Evolutionary conservation across 2,329 filamentous ascomycete genomes (phyloP), one percentile per base, ranked within the genome.

Genomic region (Biscogniauxia sp.): DNA sequence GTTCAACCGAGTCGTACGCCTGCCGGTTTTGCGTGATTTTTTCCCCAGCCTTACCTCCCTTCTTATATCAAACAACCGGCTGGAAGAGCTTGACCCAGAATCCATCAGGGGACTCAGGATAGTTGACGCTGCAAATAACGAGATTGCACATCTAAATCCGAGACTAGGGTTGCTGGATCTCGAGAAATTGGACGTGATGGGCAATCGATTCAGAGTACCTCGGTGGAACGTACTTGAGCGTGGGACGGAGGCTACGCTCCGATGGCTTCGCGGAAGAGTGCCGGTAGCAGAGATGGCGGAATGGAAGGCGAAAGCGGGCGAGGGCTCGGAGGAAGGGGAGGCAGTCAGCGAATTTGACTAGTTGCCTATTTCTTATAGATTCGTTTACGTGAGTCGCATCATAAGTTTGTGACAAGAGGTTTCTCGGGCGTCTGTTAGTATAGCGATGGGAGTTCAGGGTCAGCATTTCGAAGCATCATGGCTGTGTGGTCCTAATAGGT

Each of bases 141-240:
- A 94, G 55, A 92, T 98, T 64, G 84, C 85, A n/a, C 85, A 86
- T 53, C 78, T 98, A 15, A 91, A 95, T 62, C 90, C 93, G 0
- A 86, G 88, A 7, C 82, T 98, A 11, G 94, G 94, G 0, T 79
- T 96, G 13, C 80, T 96, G 0, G 77, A 87, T 68, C 64, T 86
- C 77, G 78, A 90, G 81, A 75, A 84, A 57, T 78, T 97, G 9
- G 89, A 96, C 54, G 89, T 97, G 3, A 85, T 85, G 26, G 93
- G 93, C 0, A 98, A 98, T 73, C 83, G 88, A 32, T 98, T 98
- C 77, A 84, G 92, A 32, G 92, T 97, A 32, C 94, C 94, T 0
- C 86, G 91, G 59, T 93, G 90, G 79, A 90, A 90, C 64, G 84
- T 97, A 6, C 78, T 98, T 54, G 90, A 94, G 62, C 90, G 92